phyloP scores from a whole-genome alignment of 805 yeast genomes.

The Kregervanrija delftensis region DNA sequence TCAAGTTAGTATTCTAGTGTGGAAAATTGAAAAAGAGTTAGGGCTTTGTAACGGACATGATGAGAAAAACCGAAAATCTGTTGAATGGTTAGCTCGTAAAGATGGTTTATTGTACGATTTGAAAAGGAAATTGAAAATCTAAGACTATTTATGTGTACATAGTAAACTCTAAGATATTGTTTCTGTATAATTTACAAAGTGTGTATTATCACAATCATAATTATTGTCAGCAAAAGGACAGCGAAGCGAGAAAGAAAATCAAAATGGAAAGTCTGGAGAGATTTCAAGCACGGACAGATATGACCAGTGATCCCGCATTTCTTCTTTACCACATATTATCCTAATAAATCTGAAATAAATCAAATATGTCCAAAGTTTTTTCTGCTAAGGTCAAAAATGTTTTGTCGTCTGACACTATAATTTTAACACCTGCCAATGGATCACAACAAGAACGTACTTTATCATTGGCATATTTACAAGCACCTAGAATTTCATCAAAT shows the following conservation, averaged over 20 bases:
- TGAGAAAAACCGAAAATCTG: conserved; percentile 1
- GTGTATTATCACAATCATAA: no score
- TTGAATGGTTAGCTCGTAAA: conserved; percentile 23
- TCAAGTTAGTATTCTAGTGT: conserved; percentile 19
- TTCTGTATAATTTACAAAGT: no score
- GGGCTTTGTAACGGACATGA: background rate
- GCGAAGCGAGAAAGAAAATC: no score
- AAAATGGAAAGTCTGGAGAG: no score
- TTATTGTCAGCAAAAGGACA: no score
- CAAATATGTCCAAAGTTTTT: conserved; percentile 25
- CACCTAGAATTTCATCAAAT: conserved; percentile 41
- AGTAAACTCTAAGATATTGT: no score
- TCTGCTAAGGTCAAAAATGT: conserved; percentile 65
- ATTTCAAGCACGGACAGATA: no score
- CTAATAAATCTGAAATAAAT: no score
- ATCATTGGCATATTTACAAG: conserved; percentile 58
- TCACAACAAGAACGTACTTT: conserved; percentile 53
- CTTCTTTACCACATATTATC: no score
- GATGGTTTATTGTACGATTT: conserved; percentile 19
- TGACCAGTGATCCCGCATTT: no score
- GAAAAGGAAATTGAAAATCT: conserved; percentile 10
- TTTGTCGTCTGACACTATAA: conserved; percentile 63
- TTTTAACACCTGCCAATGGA: conserved; percentile 46
- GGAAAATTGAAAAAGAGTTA: conserved; percentile 18
- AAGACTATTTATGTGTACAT: no score